These are phyloP conservation scores for Batkoa obscura DNA, from an alignment of 371 early-diverging fungal species.

Conservation along the genomic window DNA sequence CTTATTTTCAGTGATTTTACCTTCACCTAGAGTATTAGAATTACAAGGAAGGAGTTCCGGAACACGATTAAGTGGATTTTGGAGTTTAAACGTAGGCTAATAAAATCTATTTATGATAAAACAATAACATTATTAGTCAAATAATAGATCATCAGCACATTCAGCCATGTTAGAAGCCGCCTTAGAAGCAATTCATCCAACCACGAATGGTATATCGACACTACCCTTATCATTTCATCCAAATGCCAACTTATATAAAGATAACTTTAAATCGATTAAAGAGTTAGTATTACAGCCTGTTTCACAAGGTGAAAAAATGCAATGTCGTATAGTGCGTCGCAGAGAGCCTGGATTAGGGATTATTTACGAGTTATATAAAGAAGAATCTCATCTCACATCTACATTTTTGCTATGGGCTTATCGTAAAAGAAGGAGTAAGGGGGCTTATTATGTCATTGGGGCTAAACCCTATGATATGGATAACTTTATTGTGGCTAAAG, in stretches of 20 bases:
- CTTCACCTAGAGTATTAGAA: too few relatives aligned
- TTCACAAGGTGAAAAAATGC: conserved; percentile 45
- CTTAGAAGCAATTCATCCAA: neutral
- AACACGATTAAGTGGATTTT: too few relatives aligned
- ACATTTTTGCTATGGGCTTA: too few relatives aligned
- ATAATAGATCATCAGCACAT: neutral
- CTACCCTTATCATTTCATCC: neutral
- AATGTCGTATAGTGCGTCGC: conserved; percentile 53
- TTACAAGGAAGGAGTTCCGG: too few relatives aligned
- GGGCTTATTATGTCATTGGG: too few relatives aligned
- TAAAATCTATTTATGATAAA: too few relatives aligned
- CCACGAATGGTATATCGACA: neutral
- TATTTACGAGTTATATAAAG: conserved; percentile 45
- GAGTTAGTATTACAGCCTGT: conserved; percentile 20
- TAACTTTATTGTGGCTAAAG: conserved; percentile 30
- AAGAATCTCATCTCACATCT: conserved; percentile 15
- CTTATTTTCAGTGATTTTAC: too few relatives aligned
- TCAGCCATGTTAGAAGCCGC: neutral
- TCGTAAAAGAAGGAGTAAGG: too few relatives aligned
- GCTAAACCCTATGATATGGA: neutral
- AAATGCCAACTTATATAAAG: neutral
- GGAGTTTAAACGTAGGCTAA: too few relatives aligned
- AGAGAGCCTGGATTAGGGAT: conserved; percentile 30
- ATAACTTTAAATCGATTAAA: neutral
- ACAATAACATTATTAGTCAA: neutral